Evolutionary conservation across 768 basidiomycete genomes (phyloP), one percentile per base, ranked within the genome.

Genomic region (Rhizopogon salebrosus): DNA sequence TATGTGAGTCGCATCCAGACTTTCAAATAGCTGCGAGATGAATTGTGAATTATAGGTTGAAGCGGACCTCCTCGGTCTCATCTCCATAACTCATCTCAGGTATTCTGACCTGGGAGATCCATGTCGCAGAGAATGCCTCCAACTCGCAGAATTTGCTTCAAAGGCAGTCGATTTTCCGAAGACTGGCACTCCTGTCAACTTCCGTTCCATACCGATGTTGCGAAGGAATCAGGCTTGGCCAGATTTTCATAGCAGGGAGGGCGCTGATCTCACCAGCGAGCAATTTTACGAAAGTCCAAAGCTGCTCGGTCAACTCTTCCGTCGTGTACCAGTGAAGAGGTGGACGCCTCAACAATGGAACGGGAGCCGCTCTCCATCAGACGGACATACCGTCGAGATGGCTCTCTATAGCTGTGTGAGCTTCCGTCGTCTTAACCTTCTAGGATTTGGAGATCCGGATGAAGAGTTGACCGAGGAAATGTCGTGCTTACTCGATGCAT

Each of bases 211-310:
- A 26, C 81, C 85, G 3, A 76, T 64, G 58, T 64, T 73, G 9
- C 45, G 2, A n/a, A 68, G 16, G 40, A 70, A 18, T 60, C 58
- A 41, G 50, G 36, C n/a, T 53, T 76, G 66, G 57, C 85, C 85
- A 8, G 85, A 87, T 62, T 87, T 85, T 84, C 72, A 75, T 61
- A 84, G 82, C 2, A 83, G 82, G 16, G 85, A 87, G 65, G 83
- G 76, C 0, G 61, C 38, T 0, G 64, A 69, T 29, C 9, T 60
- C n/a, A 39, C 20, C 9, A 4, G 48, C 0, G 34, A 20, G 3
- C 48, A 58, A 1, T 82, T 74, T 63, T 89, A 89, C 58, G 35
- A 57, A 42, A 87, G 85, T 59, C 9, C 60, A 1, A 64, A 72
- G 23, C 82, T 82, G 1, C 80, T 89, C 37, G 87, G 87, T 3